A percentile compares a stretch with the other conserved stretches of the same genome.
These are phyloP conservation scores for Heterobasidion parviporum DNA, from an alignment of 1,284 basidiomycete genomes.

Conservation along the genomic window DNA sequence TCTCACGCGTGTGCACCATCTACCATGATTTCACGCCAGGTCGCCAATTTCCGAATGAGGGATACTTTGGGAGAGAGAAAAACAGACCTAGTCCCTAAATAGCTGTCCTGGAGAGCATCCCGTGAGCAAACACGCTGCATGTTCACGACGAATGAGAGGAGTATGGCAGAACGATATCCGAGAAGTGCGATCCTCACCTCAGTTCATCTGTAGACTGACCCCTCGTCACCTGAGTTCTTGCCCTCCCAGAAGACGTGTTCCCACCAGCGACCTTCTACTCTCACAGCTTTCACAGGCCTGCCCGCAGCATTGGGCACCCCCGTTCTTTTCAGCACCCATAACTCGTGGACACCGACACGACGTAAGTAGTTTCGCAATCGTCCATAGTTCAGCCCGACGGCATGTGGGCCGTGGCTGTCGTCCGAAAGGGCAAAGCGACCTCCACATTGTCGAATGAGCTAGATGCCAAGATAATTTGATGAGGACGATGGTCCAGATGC, in stretches of 20 bases:
- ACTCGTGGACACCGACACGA: slow-evolving; percentile 46
- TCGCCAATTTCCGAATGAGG: not conserved
- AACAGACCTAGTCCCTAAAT: not conserved
- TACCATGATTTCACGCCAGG: not conserved
- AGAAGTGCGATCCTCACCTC: too few relatives aligned
- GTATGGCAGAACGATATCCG: not conserved
- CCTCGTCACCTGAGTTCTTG: not conserved
- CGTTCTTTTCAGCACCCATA: slow-evolving; percentile 57
- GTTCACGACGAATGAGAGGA: not conserved
- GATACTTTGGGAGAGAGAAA: not conserved
- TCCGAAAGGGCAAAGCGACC: slow-evolving; percentile 88
- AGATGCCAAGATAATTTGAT: not conserved
- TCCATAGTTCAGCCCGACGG: slow-evolving; percentile 84
- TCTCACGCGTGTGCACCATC: not conserved
- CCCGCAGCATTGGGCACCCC: slow-evolving; percentile 32
- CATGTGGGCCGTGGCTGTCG: slow-evolving; percentile 88
- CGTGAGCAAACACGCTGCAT: not conserved
- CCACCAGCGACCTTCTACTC: slow-evolving; percentile 44
- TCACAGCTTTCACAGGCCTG: slow-evolving; percentile 34
- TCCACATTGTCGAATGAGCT: slow-evolving; percentile 61
- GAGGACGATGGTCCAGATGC: slow-evolving; percentile 1
- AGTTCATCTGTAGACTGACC: not conserved
- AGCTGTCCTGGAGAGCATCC: not conserved
- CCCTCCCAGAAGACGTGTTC: slow-evolving; percentile 47
- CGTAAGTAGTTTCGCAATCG: slow-evolving; percentile 64